Percentiles rank a stretch among this genome's conserved stretches.
Conservation (phyloP, 2,329 filamentous ascomycete genomes). For the Cladophialophora carrionii region DNA sequence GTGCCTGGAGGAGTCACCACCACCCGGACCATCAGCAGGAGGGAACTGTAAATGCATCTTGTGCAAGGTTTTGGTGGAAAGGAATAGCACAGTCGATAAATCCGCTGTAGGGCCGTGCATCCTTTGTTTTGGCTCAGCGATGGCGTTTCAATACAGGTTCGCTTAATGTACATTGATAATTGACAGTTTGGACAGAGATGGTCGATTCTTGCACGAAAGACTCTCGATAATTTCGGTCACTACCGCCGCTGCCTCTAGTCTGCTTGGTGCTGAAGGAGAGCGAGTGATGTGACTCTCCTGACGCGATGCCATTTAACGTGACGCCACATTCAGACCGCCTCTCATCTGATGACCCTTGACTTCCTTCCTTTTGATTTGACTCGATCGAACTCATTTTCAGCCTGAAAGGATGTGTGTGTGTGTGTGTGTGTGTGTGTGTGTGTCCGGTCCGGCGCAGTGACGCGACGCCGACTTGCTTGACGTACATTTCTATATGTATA, state of each 20-base stretch:
- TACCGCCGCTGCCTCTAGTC: neutral
- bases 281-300: no score
- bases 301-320: no score
- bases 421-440: no score
- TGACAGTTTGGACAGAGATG: neutral
- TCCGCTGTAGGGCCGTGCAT: neutral
- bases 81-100: neutral
- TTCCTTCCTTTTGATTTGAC: no score
- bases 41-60: conserved; percentile 22
- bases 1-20: conserved; percentile 2
- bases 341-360: no score
- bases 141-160: neutral
- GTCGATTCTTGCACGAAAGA: neutral
- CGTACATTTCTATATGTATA: no score
- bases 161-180: conserved; percentile 4
- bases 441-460: no score
- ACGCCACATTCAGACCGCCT: no score
- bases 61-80: neutral
- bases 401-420: no score
- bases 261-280: neutral
- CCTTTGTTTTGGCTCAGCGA: neutral
- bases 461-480: no score
- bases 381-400: no score
- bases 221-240: neutral
- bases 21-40: conserved; percentile 7